Conservation (phyloP, 345 rosid genomes). For the Gossypium ekmanianum region DNA sequence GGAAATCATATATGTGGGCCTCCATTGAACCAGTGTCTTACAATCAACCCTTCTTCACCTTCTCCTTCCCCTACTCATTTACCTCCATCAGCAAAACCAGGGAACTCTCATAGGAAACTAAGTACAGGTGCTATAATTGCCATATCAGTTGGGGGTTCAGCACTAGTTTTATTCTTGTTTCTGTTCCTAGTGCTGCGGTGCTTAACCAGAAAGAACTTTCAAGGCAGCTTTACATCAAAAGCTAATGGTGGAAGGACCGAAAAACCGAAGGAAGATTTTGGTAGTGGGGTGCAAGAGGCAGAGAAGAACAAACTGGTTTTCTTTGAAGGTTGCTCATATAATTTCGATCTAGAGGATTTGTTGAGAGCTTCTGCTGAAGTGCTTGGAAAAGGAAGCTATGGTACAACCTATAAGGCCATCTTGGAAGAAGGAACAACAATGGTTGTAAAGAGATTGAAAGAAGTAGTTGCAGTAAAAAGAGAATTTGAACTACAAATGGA, state of each 20-base stretch:
- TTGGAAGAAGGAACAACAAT: slow-evolving; percentile 84
- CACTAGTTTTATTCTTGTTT: slow-evolving; percentile 39
- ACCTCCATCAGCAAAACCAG: slow-evolving; percentile 23
- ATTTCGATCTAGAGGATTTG: slow-evolving; percentile 85
- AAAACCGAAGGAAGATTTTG: slow-evolving; percentile 72
- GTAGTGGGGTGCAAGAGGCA: slow-evolving; percentile 88
- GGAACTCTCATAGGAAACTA: slow-evolving; percentile 39
- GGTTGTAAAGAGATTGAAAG: slow-evolving; percentile 86
- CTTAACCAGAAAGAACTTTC: slow-evolving; percentile 44
- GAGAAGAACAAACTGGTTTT: slow-evolving; percentile 97
- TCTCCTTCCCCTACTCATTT: slow-evolving; percentile 46
- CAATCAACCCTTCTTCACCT: slow-evolving; percentile 46
- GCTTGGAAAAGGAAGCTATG: slow-evolving; percentile 89
- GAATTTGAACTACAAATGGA: slow-evolving; percentile 98
- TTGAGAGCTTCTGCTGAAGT: slow-evolving; percentile 97
- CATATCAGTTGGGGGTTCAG: slow-evolving; percentile 59
- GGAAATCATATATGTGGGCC: slow-evolving; percentile 70
- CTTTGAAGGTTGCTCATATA: slow-evolving; percentile 75
- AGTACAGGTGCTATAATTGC: slow-evolving; percentile 53
- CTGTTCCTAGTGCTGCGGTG: slow-evolving; percentile 54
- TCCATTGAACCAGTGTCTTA: slow-evolving; percentile 54
- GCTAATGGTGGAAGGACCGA: slow-evolving; percentile 51
- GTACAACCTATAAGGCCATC: slow-evolving; percentile 88
- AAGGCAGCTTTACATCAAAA: slow-evolving; percentile 35
- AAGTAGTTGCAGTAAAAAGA: slow-evolving; percentile 66